These are phyloP conservation scores for Kockovaella imperatae DNA, from an alignment of 768 basidiomycete genomes.

Conservation along the genomic window DNA sequence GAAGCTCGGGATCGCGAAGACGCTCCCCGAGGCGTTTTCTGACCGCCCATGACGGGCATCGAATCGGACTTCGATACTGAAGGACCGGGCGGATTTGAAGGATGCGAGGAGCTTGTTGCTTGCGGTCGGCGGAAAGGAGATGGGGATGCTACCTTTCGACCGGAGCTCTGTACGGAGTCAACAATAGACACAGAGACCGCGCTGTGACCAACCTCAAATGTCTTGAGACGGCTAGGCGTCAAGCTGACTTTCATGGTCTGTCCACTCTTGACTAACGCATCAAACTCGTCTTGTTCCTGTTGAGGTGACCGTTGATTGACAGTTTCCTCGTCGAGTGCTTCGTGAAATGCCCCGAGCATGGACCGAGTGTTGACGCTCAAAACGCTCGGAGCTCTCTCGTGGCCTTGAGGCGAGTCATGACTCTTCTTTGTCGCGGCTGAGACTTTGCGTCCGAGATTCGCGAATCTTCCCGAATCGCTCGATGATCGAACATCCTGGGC, in stretches of 20 bases:
- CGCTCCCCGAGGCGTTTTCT: no score
- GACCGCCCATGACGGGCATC: no score
- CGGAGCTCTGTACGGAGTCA: no score
- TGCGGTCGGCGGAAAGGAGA: no score
- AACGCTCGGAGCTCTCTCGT: conserved; percentile 23
- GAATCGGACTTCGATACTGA: no score
- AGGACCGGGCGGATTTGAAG: no score
- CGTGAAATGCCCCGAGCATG: conserved; percentile 28
- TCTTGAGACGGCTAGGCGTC: conserved; percentile 85
- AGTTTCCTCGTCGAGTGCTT: conserved; percentile 10
- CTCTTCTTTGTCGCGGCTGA: conserved; percentile 4
- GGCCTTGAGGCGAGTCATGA: neutral
- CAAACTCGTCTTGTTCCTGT: conserved; percentile 70
- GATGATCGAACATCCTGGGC: no score
- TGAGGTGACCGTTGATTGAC: conserved; percentile 38
- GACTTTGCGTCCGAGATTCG: neutral
- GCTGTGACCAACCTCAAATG: conserved; percentile 95
- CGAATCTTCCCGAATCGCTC: no score
- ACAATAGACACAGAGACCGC: no score
- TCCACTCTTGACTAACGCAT: conserved; percentile 80
- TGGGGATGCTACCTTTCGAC: no score
- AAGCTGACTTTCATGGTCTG: conserved; percentile 92
- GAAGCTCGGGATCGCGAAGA: conserved; percentile 2
- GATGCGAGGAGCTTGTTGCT: no score
- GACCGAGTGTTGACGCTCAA: conserved; percentile 23